These are phyloP conservation scores for Nitzschia palea DNA, from an alignment of 108 stramenopile genomes.

Conservation along the genomic window DNA sequence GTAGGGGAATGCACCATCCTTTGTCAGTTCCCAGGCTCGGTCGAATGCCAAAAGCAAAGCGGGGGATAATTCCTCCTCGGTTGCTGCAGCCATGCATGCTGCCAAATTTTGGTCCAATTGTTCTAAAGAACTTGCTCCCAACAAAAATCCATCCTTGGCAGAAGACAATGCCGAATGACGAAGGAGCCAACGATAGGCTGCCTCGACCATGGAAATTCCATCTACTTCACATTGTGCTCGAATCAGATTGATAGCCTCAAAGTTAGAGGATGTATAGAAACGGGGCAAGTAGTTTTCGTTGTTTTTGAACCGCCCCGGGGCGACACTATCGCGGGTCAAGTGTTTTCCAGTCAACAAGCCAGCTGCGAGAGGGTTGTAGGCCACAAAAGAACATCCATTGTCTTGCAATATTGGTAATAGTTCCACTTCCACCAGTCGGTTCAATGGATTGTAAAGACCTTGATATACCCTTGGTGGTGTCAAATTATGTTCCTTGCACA, in stretches of 20 bases:
- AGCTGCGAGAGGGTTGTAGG: constrained; percentile 94
- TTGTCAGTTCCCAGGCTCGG: constrained; percentile 70
- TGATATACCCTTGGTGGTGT: constrained; percentile 89
- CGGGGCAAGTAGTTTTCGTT: constrained; percentile 85
- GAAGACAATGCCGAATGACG: constrained; percentile 72
- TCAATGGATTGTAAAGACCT: constrained; percentile 94
- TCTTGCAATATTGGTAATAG: constrained; percentile 76
- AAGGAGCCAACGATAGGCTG: constrained; percentile 87
- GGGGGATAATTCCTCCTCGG: constrained; percentile 4
- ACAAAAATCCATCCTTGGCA: constrained; percentile 67
- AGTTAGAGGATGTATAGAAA: constrained; percentile 79
- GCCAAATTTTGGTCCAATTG: constrained; percentile 80
- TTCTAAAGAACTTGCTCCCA: constrained; percentile 77
- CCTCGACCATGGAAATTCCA: constrained; percentile 74
- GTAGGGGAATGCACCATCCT: constrained; percentile 73
- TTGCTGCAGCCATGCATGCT: constrained; percentile 50
- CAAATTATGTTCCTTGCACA: constrained; percentile 72
- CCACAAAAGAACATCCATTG: constrained; percentile 83
- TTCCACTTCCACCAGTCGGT: constrained; percentile 86
- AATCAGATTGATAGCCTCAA: constrained; percentile 76
- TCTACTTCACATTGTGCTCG: constrained; percentile 57
- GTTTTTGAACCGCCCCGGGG: constrained; percentile 78
- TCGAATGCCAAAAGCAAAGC: constrained; percentile 69
- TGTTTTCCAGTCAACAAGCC: constrained; percentile 89
- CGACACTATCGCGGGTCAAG: constrained; percentile 28